These are phyloP conservation scores for Pseudophaeomoniella oleicola DNA, from an alignment of 2,329 filamentous ascomycete genomes.

Conservation along the genomic window DNA sequence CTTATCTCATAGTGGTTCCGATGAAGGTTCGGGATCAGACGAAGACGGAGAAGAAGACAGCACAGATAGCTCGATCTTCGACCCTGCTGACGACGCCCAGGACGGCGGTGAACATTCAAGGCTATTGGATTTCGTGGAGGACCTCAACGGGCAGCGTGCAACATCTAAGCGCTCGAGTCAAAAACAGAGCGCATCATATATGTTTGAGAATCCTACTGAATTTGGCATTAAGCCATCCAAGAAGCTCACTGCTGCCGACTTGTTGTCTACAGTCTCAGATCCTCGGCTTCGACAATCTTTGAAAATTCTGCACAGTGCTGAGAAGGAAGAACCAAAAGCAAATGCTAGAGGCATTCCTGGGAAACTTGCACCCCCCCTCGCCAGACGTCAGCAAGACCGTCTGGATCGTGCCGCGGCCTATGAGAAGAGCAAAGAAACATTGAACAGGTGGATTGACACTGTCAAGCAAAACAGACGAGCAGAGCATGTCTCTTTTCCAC, in stretches of 20 bases:
- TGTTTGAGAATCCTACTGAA: conserved; percentile 48
- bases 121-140: conserved; percentile 48
- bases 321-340: conserved; percentile 38
- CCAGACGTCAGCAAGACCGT: conserved; percentile 73
- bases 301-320: conserved; percentile 56
- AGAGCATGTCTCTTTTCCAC: conserved; percentile 78
- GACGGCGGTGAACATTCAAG: conserved; percentile 41
- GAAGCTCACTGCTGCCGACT: conserved; percentile 62
- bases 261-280: conserved; percentile 59
- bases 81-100: conserved; percentile 30
- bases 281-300: conserved; percentile 63
- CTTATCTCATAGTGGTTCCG: not conserved
- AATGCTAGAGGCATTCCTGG: conserved; percentile 41
- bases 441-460: conserved; percentile 85
- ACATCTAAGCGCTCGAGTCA: conserved; percentile 29
- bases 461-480: conserved; percentile 87
- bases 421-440: conserved; percentile 78
- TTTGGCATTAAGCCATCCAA: conserved; percentile 42
- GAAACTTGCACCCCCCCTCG: conserved; percentile 69
- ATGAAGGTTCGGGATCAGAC: conserved; percentile 11
- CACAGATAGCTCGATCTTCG: conserved; percentile 35
- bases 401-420: conserved; percentile 72
- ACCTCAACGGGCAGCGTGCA: conserved; percentile 3
- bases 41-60: conserved; percentile 30
- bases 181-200: conserved; percentile 35